phyloP scores from a whole-genome alignment of 495 filamentous ascomycete genomes.

The Niebla homalea region DNA sequence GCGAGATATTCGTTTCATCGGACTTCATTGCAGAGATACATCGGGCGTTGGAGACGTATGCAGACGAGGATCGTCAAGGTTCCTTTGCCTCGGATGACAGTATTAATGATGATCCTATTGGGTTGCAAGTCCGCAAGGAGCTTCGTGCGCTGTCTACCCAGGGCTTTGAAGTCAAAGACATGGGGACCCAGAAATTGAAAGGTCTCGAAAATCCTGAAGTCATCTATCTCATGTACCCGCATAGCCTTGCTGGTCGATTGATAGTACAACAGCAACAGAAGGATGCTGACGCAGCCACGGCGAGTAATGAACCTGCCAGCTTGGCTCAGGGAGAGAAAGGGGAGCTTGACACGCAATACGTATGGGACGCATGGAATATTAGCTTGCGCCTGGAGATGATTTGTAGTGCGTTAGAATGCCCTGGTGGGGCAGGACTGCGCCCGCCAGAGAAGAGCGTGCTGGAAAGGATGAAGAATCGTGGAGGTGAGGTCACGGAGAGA shows the following conservation, averaged over 20 bases:
- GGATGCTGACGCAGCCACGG: slow-evolving; percentile 25
- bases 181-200: slow-evolving; percentile 87
- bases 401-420: slow-evolving; percentile 69
- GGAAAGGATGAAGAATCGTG: slow-evolving; percentile 68
- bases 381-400: slow-evolving; percentile 84
- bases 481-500: slow-evolving; percentile 75
- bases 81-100: slow-evolving; percentile 55
- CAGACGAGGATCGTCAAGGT: slow-evolving; percentile 57
- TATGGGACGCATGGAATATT: slow-evolving; percentile 85
- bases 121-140: slow-evolving; percentile 68
- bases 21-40: slow-evolving; percentile 96
- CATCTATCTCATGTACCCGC: slow-evolving; percentile 86
- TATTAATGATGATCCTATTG: slow-evolving; percentile 56
- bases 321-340: slow-evolving; percentile 43
- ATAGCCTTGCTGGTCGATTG: slow-evolving; percentile 70
- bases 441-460: slow-evolving; percentile 68
- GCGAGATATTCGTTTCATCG: slow-evolving; percentile 89
- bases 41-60: slow-evolving; percentile 72
- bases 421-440: slow-evolving; percentile 40
- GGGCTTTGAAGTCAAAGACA: slow-evolving; percentile 93
- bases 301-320: slow-evolving; percentile 26
- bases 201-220: slow-evolving; percentile 95
- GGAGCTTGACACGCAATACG: slow-evolving; percentile 58
- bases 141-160: slow-evolving; percentile 76
- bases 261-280: slow-evolving; percentile 42